Base-by-base conservation (phyloP, 2,329 filamentous ascomycete genomes). In the Trichophyton simii region DNA sequence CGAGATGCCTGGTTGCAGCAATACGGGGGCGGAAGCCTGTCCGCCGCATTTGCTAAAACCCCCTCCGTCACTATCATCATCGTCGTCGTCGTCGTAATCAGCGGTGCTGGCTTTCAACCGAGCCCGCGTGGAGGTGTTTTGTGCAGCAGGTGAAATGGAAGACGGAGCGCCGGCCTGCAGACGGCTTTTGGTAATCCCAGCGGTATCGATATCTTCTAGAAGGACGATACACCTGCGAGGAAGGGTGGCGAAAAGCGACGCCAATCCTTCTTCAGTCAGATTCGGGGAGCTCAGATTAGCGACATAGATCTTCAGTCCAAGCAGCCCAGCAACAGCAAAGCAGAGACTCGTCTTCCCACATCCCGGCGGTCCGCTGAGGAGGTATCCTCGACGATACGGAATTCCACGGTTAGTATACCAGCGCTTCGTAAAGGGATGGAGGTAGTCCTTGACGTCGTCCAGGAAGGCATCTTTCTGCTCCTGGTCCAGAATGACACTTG, bases 191-290 rank as follows among this genome's bases (percentile, higher is more conserved):
- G 84, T 86, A 48, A 89, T 77, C 3, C 87, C 87, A 1, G 86
- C 87, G 0, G 82, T 86, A 69, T 91, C 87, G 60, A 91, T 87
- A 65, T 91, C 87, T 70, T 91, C 87, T 2, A 91, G 80, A 1
- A 91, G 79, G 0, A 91, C 84, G 15, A 90, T 82, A 65, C 87
- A 31, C 8, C 28, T 31, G 6, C 28, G 28, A 31, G 28, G 28
- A 31, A 31, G 28, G 28, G 83, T 80, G 25, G 82, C 76, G 67
- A 91, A 90, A 3, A 91, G 78, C 0, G 75, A 72, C 2, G 80
- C 78, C 0, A 90, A 78, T 18, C 79, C 82, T 69, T 89, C 86
- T 68, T 89, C 87, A 55, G 78, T 86, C 18, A 87, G 78, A 1
- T 77, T 77, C 36, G 71, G 75, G 2, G 84, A 87, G 70, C 81